Percentiles rank a stretch among this genome's conserved stretches.
Evolutionary conservation across 352 stramenopile genomes (phyloP).

Genomic region (Phytophthora pseudosyringae): DNA sequence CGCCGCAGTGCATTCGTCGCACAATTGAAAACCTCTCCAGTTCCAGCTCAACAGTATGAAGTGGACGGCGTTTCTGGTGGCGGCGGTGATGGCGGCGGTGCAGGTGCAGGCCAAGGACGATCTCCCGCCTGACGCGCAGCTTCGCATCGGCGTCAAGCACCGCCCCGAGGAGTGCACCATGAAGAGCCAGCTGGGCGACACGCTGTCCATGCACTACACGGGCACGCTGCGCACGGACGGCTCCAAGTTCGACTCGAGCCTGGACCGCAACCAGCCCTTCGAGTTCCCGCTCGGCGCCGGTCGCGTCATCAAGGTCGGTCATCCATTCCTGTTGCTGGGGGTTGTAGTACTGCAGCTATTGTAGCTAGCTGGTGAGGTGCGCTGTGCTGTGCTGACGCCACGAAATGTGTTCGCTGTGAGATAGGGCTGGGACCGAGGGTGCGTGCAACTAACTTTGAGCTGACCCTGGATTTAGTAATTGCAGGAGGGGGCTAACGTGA

Average conservation of each 20-base stretch:
- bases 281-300: conserved; percentile 95
- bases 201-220: conserved; percentile 97
- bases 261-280: conserved; percentile 93
- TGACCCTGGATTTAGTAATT: neutral
- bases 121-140: conserved; percentile 63
- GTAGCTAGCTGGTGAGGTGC: neutral
- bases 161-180: conserved; percentile 68
- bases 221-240: conserved; percentile 96
- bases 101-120: conserved; percentile 75
- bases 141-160: conserved; percentile 85
- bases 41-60: conserved; percentile 57
- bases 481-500: conserved; percentile 1
- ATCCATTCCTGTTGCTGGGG: neutral
- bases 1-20: neutral
- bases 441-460: conserved; percentile 19
- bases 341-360: neutral
- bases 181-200: conserved; percentile 84
- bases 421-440: conserved; percentile 88
- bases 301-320: conserved; percentile 93
- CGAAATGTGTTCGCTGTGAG: conserved; percentile 12
- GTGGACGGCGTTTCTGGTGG: conserved; percentile 51
- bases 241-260: conserved; percentile 97
- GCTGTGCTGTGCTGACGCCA: conserved; percentile 7
- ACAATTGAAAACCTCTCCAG: conserved; percentile 27
- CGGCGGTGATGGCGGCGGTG: conserved; percentile 40